Base-by-base conservation (phyloP, 805 yeast genomes). In the Barnettozyma sp. region DNA sequence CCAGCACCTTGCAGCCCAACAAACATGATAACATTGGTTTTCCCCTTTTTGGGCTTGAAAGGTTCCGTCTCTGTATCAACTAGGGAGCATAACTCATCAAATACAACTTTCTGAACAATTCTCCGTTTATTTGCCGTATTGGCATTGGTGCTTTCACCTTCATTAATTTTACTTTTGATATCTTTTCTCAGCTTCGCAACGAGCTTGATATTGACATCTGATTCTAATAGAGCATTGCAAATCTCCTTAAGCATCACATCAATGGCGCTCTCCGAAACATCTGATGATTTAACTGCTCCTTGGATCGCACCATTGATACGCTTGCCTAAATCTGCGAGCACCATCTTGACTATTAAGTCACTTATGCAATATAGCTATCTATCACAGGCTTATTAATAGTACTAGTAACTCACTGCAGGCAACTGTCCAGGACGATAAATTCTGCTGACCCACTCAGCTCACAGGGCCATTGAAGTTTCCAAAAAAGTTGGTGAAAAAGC, bases 1-100 rank as follows among this genome's bases (percentile, higher is more conserved):
- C 98, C 98, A 10, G 97, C 92, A 66, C 98, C 98, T 60, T 92
- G 98, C 41, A 92, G 68, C 56, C 98, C 98, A 40, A 92, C 98
- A 70, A 92, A 83, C 98, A 92, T 92, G 45, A 92, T 82, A 22
- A 90, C 83, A 54, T 82, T 76, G 8, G 76, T 55, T 50, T 73
- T 72, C 50, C 86, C 78, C 66, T 88, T 88, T 65, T 82, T 82
- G 26, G 97, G 97, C 60, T 82, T 82, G 55, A 77, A 90, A 8
- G 83, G 70, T 35, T 62, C 63, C 11, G 54, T 52, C 27, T 68
- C 60, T 32, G 79, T 81, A 52, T 88, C 97, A 17, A 92, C 95
- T 26, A 92, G 68, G 6, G 73, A 76, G 51, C 88, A 83, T 28
- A 92, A 70, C 62, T 92, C 97, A 55, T 92, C 98, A 60, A 82